phyloP scores from a whole-genome alignment of 2,329 filamentous ascomycete genomes.

The Apiospora sp. region DNA sequence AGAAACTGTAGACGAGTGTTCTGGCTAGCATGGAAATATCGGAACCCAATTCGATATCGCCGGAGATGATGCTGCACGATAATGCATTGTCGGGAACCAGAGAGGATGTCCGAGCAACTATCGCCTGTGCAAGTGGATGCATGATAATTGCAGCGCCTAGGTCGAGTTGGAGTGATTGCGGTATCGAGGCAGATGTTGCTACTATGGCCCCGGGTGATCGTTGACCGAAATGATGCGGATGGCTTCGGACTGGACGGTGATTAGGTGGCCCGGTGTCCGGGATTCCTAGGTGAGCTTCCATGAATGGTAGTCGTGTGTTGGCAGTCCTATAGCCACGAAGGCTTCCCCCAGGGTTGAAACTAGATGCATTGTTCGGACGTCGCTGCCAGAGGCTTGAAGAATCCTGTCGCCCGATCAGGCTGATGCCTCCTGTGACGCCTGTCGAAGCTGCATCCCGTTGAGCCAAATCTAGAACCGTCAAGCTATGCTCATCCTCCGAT shows the following conservation, averaged over 20 bases:
- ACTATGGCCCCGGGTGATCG: background rate
- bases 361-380: no score
- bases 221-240: no score
- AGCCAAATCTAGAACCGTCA: no score
- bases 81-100: background rate
- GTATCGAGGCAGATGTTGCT: background rate
- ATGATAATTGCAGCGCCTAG: background rate
- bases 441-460: no score
- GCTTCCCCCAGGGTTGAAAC: no score
- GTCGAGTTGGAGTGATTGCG: background rate
- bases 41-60: background rate
- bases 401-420: background rate
- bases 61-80: background rate
- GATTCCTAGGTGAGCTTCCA: no score
- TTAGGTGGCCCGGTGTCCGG: no score
- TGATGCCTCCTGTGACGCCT: background rate
- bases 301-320: no score
- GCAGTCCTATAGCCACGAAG: no score
- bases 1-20: background rate
- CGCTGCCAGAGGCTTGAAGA: background rate
- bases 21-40: background rate
- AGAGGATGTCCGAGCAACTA: background rate
- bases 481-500: no score
- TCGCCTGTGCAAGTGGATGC: background rate
- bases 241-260: no score